A percentile compares a stretch with the other conserved stretches of the same genome.
Conservation (phyloP, 1,139 yeast species). For the Pichia sp. region DNA sequence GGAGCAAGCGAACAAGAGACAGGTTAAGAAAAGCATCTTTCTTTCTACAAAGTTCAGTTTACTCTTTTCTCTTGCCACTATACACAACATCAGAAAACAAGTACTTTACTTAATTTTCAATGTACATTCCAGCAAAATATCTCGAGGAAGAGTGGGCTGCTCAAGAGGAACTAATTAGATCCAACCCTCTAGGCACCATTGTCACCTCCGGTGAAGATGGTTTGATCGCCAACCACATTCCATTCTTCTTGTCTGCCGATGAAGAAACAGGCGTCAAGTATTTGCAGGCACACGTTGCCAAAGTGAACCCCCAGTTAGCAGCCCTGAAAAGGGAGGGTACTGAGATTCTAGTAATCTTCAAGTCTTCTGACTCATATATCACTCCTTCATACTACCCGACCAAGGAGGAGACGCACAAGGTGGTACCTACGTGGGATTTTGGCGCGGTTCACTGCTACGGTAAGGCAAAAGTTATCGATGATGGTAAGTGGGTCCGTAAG, state of each 20-base stretch:
- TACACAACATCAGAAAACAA: too few species aligned
- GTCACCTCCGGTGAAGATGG: slow-evolving; percentile 39
- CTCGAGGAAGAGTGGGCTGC: slow-evolving; percentile 36
- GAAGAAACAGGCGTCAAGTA: too few species aligned
- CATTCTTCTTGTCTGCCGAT: too few species aligned
- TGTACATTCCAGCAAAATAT: slow-evolving; percentile 30
- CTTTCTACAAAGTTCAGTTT: too few species aligned
- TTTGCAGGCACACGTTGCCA: too few species aligned
- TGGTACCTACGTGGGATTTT: slow-evolving; percentile 73
- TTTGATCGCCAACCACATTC: slow-evolving; percentile 51
- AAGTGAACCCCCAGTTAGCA: too few species aligned
- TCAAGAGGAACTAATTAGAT: slow-evolving; percentile 40
- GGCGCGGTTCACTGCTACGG: slow-evolving; percentile 60
- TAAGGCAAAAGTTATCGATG: slow-evolving; percentile 44
- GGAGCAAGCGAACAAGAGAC: too few species aligned
- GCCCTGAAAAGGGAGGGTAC: slow-evolving; percentile 21
- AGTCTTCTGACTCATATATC: slow-evolving; percentile 51
- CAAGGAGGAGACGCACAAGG: slow-evolving; percentile 55
- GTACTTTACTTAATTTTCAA: background rate
- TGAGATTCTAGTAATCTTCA: slow-evolving; percentile 50
- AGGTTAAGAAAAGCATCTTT: too few species aligned
- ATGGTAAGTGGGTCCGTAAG: slow-evolving; percentile 41
- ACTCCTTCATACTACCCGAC: slow-evolving; percentile 60
- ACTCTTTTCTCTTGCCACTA: too few species aligned
- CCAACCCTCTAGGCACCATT: slow-evolving; percentile 52